Evolutionary conservation across 2,329 filamentous ascomycete genomes (phyloP), one percentile per base, ranked within the genome.

Genomic region (Helminthosporium solani): DNA sequence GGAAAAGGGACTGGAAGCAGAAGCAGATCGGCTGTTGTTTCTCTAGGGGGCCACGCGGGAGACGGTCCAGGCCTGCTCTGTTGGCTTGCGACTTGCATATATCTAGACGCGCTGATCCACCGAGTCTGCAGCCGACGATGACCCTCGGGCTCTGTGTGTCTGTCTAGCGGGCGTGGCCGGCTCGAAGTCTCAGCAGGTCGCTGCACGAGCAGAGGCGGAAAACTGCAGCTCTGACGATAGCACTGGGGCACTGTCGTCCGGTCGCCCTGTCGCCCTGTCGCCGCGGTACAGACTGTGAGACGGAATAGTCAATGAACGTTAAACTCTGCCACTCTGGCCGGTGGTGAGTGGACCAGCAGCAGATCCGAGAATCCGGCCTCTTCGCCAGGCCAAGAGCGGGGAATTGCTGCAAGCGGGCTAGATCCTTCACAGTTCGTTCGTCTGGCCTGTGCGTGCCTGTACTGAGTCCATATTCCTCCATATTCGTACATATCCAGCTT

Each of bases 71-170:
- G 35, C 40, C 27, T 38, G 9, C 33, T 33, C 33, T 49, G 46
- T 45, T 49, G 46, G 42, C 41, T n/a, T n/a, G 38, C n/a, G n/a
- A 31, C 5, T 9, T 33, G 37, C 8, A 21, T 37, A 38, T 38
- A 21, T 37, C 30, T 38, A 37, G 14, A 27, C 12, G 40, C 44
- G 40, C 44, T 40, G 44, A 44, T 44, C 45, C 40, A 31, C 46
- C 46, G 40, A 40, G 21, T 18, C 27, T 39, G 37, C 28, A n/a
- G 36, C 36, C 12, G 21, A 8, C n/a, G 25, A 8, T 23, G n/a
- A n/a, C n/a, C n/a, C n/a, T n/a, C n/a, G n/a, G n/a, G n/a, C n/a
- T n/a, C n/a, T n/a, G n/a, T n/a, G n/a, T n/a, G n/a, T 39, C 16
- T 27, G 20, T 16, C 19, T 6, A 21, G 14, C 34, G 34, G 34